phyloP scores from a whole-genome alignment of 2,329 filamentous ascomycete species.

The Hypoxylon sp. region DNA sequence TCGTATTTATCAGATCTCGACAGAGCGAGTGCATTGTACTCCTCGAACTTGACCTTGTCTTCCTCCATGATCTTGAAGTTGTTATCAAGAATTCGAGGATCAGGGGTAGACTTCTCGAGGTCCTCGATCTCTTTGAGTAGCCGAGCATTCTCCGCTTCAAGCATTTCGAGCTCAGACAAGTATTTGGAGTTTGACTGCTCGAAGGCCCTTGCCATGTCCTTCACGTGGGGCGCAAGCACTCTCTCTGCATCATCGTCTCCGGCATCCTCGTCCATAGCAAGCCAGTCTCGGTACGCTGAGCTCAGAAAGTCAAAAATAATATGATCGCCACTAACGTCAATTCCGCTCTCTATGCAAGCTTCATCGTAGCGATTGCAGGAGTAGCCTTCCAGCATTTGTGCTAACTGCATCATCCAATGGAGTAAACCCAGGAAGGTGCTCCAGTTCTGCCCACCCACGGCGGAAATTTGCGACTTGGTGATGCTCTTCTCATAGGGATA shows the following conservation, averaged over 20 bases:
- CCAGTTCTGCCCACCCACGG: conserved; percentile 98
- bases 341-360: conserved; percentile 87
- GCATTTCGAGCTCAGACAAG: conserved; percentile 83
- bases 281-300: conserved; percentile 92
- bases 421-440: conserved; percentile 92
- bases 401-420: conserved; percentile 99
- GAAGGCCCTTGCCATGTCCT: conserved; percentile 90
- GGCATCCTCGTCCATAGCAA: conserved; percentile 91
- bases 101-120: conserved; percentile 86
- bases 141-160: conserved; percentile 88
- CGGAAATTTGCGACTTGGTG: conserved; percentile 94
- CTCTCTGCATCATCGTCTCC: conserved; percentile 86
- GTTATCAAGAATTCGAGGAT: conserved; percentile 86
- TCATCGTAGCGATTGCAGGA: conserved; percentile 85
- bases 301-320: conserved; percentile 96
- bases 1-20: conserved; percentile 92
- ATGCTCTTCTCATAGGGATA: conserved; percentile 97
- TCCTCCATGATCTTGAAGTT: conserved; percentile 95
- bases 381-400: conserved; percentile 92
- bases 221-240: conserved; percentile 85
- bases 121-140: conserved; percentile 90
- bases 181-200: conserved; percentile 88
- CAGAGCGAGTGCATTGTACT: conserved; percentile 89
- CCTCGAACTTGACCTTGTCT: conserved; percentile 94
- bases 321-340: conserved; percentile 89